These are phyloP conservation scores for Peronospora belbahrii DNA, from an alignment of 352 stramenopile species.

Conservation along the genomic window DNA sequence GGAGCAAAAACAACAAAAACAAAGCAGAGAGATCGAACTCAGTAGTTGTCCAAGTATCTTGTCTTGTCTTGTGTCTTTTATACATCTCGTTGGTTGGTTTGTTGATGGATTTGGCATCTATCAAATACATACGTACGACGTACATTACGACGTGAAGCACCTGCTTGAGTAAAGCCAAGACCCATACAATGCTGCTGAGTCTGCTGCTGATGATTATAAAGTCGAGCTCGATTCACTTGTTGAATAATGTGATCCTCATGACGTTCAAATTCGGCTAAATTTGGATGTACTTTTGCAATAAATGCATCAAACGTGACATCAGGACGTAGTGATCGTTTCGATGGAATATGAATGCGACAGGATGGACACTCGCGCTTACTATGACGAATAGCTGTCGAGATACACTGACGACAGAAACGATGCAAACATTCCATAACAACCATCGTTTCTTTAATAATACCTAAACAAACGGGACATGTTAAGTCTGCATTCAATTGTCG, in stretches of 20 bases:
- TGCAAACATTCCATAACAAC: constrained; percentile 90
- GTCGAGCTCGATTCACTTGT: constrained; percentile 63
- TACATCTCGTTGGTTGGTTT: too few relatives aligned
- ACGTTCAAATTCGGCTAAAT: constrained; percentile 69
- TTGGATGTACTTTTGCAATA: constrained; percentile 80
- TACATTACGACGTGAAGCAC: constrained; percentile 50
- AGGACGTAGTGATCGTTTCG: constrained; percentile 67
- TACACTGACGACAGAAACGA: constrained; percentile 87
- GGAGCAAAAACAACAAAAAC: background rate
- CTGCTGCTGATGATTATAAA: constrained; percentile 63
- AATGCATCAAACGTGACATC: constrained; percentile 85
- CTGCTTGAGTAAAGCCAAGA: constrained; percentile 59
- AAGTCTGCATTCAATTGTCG: constrained; percentile 75
- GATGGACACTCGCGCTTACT: constrained; percentile 85
- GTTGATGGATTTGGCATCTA: too few relatives aligned
- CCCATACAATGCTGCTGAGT: constrained; percentile 26
- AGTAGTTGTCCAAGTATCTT: too few relatives aligned
- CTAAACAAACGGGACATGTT: constrained; percentile 84
- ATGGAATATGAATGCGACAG: constrained; percentile 87
- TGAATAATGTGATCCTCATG: constrained; percentile 79
- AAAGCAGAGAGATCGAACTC: too few relatives aligned
- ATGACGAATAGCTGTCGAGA: constrained; percentile 78
- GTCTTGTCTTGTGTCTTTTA: too few relatives aligned
- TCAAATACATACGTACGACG: too few relatives aligned
- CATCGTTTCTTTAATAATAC: constrained; percentile 75